These are phyloP conservation scores for Tolypocladium tropicale DNA, from an alignment of 2,329 filamentous ascomycete species.

Conservation along the genomic window DNA sequence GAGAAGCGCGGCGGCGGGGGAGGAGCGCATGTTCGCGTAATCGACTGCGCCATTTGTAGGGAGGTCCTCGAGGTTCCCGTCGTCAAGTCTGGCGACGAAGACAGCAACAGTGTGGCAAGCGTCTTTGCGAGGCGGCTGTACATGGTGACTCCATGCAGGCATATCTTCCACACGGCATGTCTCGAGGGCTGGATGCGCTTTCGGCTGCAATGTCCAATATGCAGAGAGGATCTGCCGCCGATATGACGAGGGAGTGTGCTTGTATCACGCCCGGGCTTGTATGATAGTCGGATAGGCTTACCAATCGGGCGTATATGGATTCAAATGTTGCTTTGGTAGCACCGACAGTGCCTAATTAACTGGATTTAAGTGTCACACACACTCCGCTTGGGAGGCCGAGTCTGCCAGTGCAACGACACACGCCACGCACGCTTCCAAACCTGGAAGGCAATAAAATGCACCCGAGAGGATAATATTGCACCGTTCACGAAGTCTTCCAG, in stretches of 20 bases:
- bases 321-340: too few species aligned
- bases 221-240: constrained; percentile 78
- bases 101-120: constrained; percentile 48
- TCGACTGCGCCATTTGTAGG: constrained; percentile 93
- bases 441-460: background rate
- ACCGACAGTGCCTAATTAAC: too few species aligned
- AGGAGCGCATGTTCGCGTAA: constrained; percentile 33
- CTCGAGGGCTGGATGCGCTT: constrained; percentile 96
- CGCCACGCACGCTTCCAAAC: too few species aligned
- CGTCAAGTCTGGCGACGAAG: constrained; percentile 47
- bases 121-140: constrained; percentile 74
- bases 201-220: constrained; percentile 88
- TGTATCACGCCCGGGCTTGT: too few species aligned
- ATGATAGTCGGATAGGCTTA: too few species aligned
- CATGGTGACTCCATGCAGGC: constrained; percentile 95
- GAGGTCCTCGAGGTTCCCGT: constrained; percentile 86
- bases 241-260: constrained; percentile 52
- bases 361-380: background rate
- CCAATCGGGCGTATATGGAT: too few species aligned
- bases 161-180: constrained; percentile 89
- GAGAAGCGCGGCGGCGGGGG: constrained; percentile 2
- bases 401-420: too few species aligned
- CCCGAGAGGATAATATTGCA: background rate
- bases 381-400: too few species aligned
- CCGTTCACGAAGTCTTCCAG: background rate